Conservation (phyloP, 352 stramenopile genomes). For the Pythium scleroteichum region DNA sequence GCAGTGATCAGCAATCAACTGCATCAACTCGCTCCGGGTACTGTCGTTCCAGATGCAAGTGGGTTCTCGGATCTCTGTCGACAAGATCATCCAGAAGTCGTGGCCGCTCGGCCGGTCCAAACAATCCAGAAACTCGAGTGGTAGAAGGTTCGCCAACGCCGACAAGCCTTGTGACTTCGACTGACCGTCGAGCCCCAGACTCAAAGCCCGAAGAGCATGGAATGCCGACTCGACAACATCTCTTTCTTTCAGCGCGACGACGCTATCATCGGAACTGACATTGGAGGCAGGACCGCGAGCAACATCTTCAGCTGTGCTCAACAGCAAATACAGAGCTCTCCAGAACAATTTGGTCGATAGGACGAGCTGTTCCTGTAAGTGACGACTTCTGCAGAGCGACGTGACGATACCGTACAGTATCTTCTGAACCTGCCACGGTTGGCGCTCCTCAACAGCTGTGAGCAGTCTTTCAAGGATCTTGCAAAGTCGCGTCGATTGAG, state of each 20-base stretch:
- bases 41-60: conserved; percentile 79
- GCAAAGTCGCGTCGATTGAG: conserved; percentile 42
- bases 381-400: conserved; percentile 53
- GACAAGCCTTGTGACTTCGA: conserved; percentile 58
- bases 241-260: conserved; percentile 61
- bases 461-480: conserved; percentile 66
- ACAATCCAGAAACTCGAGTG: conserved; percentile 72
- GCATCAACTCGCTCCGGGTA: conserved; percentile 63
- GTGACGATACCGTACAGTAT: conserved; percentile 75
- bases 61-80: conserved; percentile 73
- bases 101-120: conserved; percentile 67
- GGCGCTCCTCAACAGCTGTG: conserved; percentile 70
- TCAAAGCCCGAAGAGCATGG: conserved; percentile 54
- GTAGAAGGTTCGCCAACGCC: conserved; percentile 66
- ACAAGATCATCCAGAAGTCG: conserved; percentile 70
- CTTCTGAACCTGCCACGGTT: conserved; percentile 78
- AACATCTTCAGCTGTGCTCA: conserved; percentile 62
- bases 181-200: conserved; percentile 52
- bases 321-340: conserved; percentile 76
- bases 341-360: conserved; percentile 69
- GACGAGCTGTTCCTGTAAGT: conserved; percentile 69
- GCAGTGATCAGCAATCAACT: conserved; percentile 76
- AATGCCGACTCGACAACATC: conserved; percentile 81
- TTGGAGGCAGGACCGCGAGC: conserved; percentile 41
- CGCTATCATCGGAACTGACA: conserved; percentile 32